A percentile compares a stretch with the other conserved stretches of the same genome.
Conservation (phyloP, 768 basidiomycete species). For the Tylopilus intermedius region DNA sequence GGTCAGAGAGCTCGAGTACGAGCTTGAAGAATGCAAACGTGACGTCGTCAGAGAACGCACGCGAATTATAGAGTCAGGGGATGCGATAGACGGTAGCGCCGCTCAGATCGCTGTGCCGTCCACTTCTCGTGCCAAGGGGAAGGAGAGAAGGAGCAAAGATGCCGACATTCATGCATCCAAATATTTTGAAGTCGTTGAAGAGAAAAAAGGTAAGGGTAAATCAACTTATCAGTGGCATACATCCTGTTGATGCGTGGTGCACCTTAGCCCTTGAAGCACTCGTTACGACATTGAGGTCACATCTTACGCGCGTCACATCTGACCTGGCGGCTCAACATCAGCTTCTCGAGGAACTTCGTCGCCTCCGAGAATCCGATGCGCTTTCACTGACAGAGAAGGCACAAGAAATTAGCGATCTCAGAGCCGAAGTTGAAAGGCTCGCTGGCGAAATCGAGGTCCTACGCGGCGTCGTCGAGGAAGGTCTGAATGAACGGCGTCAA, state of each 20-base stretch:
- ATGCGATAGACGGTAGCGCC: slow-evolving; percentile 23
- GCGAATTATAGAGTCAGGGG: slow-evolving; percentile 54
- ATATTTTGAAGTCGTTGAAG: slow-evolving; percentile 76
- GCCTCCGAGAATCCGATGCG: slow-evolving; percentile 59
- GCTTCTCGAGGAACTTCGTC: slow-evolving; percentile 60
- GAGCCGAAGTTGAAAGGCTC: slow-evolving; percentile 74
- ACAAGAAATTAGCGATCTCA: slow-evolving; percentile 62
- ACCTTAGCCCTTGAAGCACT: slow-evolving; percentile 73
- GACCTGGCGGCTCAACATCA: slow-evolving; percentile 76
- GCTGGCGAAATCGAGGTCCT: slow-evolving; percentile 83
- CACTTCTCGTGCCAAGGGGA: slow-evolving; percentile 23
- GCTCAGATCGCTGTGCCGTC: slow-evolving; percentile 18
- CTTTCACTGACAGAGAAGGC: slow-evolving; percentile 54
- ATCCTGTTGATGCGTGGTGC: slow-evolving; percentile 5
- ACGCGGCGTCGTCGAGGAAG: slow-evolving; percentile 83
- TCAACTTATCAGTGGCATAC: not conserved
- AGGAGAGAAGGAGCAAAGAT: slow-evolving; percentile 31
- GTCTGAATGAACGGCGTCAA: slow-evolving; percentile 65
- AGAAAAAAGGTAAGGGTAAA: slow-evolving; percentile 74
- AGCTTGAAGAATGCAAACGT: slow-evolving; percentile 79
- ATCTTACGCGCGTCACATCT: slow-evolving; percentile 71
- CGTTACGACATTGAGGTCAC: slow-evolving; percentile 64
- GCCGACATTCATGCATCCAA: slow-evolving; percentile 39
- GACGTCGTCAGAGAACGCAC: slow-evolving; percentile 71
- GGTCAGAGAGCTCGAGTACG: slow-evolving; percentile 82